A percentile compares a stretch with the other conserved stretches of the same genome.
Evolutionary conservation across 2,329 filamentous ascomycete species (phyloP).

Genomic region (Zymoseptoria pseudotritici): DNA sequence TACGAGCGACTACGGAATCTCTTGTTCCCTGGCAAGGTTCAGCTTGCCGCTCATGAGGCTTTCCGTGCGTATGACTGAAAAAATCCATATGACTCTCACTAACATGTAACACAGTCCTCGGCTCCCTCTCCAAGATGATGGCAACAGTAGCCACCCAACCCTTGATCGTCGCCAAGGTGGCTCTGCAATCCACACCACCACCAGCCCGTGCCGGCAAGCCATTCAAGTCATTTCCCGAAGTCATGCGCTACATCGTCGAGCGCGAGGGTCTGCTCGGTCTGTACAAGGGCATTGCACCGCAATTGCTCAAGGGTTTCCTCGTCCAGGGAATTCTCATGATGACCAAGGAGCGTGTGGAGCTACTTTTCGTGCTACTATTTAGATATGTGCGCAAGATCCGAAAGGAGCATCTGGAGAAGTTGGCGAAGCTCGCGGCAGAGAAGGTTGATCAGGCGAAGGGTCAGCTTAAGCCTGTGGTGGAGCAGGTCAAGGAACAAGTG

Average conservation of each 20-base stretch:
- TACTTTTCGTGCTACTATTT: conserved; percentile 79
- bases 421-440: conserved; percentile 55
- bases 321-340: conserved; percentile 98
- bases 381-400: conserved; percentile 68
- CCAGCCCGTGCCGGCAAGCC: conserved; percentile 76
- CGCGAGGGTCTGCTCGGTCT: conserved; percentile 77
- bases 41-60: conserved; percentile 74
- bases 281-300: conserved; percentile 94
- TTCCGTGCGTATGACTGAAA: conserved; percentile 62
- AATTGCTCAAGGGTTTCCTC: conserved; percentile 84
- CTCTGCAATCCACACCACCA: conserved; percentile 87
- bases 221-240: conserved; percentile 87
- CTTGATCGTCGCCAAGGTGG: conserved; percentile 95
- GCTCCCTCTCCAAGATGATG: conserved; percentile 84
- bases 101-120: conserved; percentile 54
- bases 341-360: conserved; percentile 93
- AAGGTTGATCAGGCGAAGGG: conserved; percentile 43
- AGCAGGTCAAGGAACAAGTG: background rate
- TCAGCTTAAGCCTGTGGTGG: conserved; percentile 2
- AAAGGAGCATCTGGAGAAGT: conserved; percentile 61
- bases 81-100: background rate
- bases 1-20: conserved; percentile 79
- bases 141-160: conserved; percentile 91
- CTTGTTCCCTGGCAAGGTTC: conserved; percentile 69
- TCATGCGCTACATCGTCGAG: conserved; percentile 88